Evolutionary conservation across 352 stramenopile genomes (phyloP), one percentile per base, ranked within the genome.

Genomic region (Phytophthora syringae): DNA sequence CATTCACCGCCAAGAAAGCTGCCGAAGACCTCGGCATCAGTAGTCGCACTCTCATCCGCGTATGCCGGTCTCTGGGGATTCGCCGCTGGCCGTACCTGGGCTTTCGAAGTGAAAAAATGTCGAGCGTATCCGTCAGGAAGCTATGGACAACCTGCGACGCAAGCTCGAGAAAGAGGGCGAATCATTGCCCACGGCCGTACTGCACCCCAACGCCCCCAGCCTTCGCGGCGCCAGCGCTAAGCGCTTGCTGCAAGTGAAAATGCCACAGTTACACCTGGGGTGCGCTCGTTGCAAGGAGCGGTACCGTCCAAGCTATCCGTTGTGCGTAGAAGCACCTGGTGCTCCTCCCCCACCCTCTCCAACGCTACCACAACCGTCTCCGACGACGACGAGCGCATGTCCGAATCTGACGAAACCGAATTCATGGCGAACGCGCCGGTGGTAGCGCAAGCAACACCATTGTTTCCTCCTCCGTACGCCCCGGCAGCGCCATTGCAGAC

Each of bases 101-200:
- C 45, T 93, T 93, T 67, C 81, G 82, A 50, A 90, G 84, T 44
- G 84, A 90, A 66, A 90, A 49, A 93, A 90, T 52, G 84, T 90
- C 48, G 82, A 93, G 40, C 80, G 84, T 20, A 89, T 93, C 55
- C 84, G 84, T 25, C 76, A 87, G 60, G 84, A 93, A 42, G 84
- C 84, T 40, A 85, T 93, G 56, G 81, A 89, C 48, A 93, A 89
- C 52, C 73, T 93, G n/a, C 80, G 80, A 43, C 78, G 76, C 51
- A 90, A 88, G 55, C 76, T 93, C 25, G 78, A 88, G 59, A 86
- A 83, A 10, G 74, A 74, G 37, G 60, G 64, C 20, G 67, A 74
- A 12, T 57, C 79, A 18, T 54, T 67, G 34, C 57, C 74, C 5
- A 78, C 77, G 15, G 49, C 72, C 15, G 63, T 80, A 25, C 54